Evolutionary conservation across 306 rosid species (phyloP).

Genomic region (Oxytropis ochrocephala): DNA sequence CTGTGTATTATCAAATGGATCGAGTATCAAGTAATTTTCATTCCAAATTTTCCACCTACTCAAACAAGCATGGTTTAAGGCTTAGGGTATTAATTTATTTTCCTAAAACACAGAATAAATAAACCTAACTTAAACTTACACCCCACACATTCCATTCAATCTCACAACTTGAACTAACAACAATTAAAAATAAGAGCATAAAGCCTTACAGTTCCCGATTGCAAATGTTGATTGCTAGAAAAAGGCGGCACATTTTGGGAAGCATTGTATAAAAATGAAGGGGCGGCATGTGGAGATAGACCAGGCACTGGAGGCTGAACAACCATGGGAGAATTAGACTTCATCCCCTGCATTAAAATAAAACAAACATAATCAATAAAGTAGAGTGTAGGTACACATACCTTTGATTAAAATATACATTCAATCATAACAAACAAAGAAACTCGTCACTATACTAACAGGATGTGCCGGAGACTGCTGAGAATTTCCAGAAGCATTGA

Average conservation of each 20-base stretch:
- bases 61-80: background rate
- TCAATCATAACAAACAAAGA: background rate
- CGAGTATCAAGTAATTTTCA: background rate
- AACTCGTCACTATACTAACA: constrained; percentile 30
- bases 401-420: background rate
- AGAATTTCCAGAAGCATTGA: constrained; percentile 27
- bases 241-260: constrained; percentile 24
- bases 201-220: constrained; percentile 34
- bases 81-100: background rate
- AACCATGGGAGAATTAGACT: constrained; percentile 27
- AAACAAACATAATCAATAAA: background rate
- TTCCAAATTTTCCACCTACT: background rate
- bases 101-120: constrained; percentile 4
- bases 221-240: constrained; percentile 33
- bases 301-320: constrained; percentile 43
- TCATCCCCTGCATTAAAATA: constrained; percentile 29
- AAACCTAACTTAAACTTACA: background rate
- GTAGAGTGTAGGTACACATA: background rate
- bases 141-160: background rate
- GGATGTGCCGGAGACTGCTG: constrained; percentile 30
- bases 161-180: background rate
- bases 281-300: constrained; percentile 25
- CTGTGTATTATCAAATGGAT: background rate
- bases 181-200: background rate
- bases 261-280: constrained; percentile 44